phyloP scores from a whole-genome alignment of 257 asterid species.

The Scutellaria barbata region DNA sequence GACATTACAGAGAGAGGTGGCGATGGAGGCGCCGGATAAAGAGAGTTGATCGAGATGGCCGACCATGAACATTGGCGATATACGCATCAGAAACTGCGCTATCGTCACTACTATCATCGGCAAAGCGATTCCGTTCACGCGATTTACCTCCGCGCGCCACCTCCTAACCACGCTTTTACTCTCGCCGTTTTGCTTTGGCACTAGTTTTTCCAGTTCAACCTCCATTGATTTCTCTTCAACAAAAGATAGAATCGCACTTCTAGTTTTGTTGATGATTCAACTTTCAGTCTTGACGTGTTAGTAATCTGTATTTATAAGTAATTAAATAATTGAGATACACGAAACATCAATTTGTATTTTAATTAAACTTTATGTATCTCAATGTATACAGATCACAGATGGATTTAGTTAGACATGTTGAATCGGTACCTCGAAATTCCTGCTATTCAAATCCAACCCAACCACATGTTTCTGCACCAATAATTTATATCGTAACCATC shows the following conservation, averaged over 20 bases:
- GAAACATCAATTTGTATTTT: too few relatives aligned
- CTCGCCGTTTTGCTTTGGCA: conserved; percentile 28
- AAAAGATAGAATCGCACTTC: neutral
- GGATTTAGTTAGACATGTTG: too few relatives aligned
- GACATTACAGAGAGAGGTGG: conserved; percentile 64
- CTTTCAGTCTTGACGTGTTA: neutral
- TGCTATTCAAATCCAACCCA: too few relatives aligned
- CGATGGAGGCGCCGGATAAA: conserved; percentile 63
- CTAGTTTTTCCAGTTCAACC: conserved; percentile 37
- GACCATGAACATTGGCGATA: conserved; percentile 57
- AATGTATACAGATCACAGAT: too few relatives aligned
- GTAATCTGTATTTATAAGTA: neutral
- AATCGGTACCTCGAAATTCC: too few relatives aligned
- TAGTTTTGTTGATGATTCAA: neutral
- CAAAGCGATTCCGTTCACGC: conserved; percentile 52
- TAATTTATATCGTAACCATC: too few relatives aligned
- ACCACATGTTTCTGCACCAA: too few relatives aligned
- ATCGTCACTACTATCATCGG: conserved; percentile 58
- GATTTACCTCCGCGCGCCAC: conserved; percentile 39
- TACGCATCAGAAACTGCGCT: conserved; percentile 49
- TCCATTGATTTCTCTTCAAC: conserved; percentile 28
- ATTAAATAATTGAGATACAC: too few relatives aligned
- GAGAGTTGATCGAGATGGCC: conserved; percentile 61
- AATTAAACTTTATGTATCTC: too few relatives aligned
- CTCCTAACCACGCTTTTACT: neutral